Percentiles rank a stretch among this genome's conserved stretches.
Evolutionary conservation across 495 filamentous ascomycete genomes (phyloP).

Genomic region (Extremus antarcticus): DNA sequence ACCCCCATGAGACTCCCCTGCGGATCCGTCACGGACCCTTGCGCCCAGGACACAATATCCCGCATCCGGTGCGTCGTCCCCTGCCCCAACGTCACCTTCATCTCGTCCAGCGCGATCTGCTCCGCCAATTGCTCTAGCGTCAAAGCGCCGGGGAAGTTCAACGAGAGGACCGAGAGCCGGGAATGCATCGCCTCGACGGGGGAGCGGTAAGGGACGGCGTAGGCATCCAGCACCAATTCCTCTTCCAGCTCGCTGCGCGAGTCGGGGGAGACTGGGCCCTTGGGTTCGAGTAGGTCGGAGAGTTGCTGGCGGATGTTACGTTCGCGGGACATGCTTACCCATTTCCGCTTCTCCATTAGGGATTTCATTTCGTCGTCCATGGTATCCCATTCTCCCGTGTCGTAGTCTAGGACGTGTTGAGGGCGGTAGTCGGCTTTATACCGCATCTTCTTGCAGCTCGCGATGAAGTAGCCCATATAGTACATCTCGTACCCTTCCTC

Average conservation of each 20-base stretch:
- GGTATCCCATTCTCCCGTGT: conserved; percentile 61
- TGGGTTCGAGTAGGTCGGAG: conserved; percentile 16
- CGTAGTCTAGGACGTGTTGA: conserved; percentile 72
- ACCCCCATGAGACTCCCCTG: conserved; percentile 48
- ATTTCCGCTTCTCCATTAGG: conserved; percentile 54
- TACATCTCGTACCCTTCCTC: conserved; percentile 66
- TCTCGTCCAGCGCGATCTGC: conserved; percentile 50
- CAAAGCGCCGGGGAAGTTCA: conserved; percentile 69
- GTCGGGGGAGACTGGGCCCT: too few relatives aligned
- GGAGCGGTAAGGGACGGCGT: conserved; percentile 11
- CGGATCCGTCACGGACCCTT: conserved; percentile 42
- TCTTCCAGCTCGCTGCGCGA: conserved; percentile 8
- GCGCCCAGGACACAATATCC: conserved; percentile 58
- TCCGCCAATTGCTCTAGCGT: conserved; percentile 49
- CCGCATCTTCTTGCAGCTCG: conserved; percentile 63
- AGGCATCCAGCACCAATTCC: conserved; percentile 16
- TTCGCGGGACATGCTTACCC: conserved; percentile 55
- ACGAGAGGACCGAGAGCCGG: conserved; percentile 48
- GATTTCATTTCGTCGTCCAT: conserved; percentile 55
- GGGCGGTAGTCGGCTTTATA: conserved; percentile 87
- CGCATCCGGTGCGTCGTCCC: conserved; percentile 25
- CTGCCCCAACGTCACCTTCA: conserved; percentile 35
- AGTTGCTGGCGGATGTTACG: conserved; percentile 11
- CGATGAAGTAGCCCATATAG: conserved; percentile 72
- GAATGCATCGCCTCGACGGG: conserved; percentile 25